These are phyloP conservation scores for Rhodotorula sp. DNA, from an alignment of 1,284 basidiomycete species.

Conservation along the genomic window DNA sequence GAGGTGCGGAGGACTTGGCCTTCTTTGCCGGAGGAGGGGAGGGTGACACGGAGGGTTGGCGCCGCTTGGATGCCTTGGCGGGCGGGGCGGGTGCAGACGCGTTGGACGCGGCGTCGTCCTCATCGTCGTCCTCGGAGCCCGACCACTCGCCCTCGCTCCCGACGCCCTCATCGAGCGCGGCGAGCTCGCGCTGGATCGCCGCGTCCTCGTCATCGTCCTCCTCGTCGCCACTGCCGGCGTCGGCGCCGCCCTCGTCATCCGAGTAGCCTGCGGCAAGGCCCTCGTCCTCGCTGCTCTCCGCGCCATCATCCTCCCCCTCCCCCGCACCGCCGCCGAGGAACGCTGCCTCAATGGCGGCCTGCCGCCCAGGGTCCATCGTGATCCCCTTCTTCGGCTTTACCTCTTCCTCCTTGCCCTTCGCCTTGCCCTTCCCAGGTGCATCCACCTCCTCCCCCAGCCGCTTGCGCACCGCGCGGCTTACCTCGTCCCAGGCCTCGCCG, in stretches of 20 bases:
- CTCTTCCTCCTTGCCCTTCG: constrained; percentile 32
- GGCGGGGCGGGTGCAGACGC: constrained; percentile 1
- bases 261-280: constrained; percentile 45
- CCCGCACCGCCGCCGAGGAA: constrained; percentile 48
- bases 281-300: constrained; percentile 46
- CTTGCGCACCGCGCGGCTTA: constrained; percentile 30
- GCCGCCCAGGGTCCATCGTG: constrained; percentile 32
- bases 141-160: constrained; percentile 39
- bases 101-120: constrained; percentile 9
- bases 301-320: constrained; percentile 29
- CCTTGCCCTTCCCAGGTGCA: constrained; percentile 29
- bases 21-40: constrained; percentile 26
- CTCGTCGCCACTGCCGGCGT: constrained; percentile 39
- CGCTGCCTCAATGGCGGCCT: constrained; percentile 18
- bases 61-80: constrained; percentile 31
- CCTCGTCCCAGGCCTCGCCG: constrained; percentile 38
- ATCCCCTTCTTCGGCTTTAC: constrained; percentile 30
- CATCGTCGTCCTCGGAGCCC: constrained; percentile 36
- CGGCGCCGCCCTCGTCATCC: constrained; percentile 44
- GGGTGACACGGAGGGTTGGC: constrained; percentile 16
- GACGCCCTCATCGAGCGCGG: constrained; percentile 29
- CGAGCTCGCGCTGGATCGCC: constrained; percentile 31
- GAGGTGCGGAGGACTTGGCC: constrained; percentile 37
- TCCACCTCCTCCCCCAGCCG: constrained; percentile 37
- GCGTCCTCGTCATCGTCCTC: constrained; percentile 43